These are phyloP conservation scores for Fusarium verrucosum DNA, from an alignment of 2,329 filamentous ascomycete species.

Conservation along the genomic window DNA sequence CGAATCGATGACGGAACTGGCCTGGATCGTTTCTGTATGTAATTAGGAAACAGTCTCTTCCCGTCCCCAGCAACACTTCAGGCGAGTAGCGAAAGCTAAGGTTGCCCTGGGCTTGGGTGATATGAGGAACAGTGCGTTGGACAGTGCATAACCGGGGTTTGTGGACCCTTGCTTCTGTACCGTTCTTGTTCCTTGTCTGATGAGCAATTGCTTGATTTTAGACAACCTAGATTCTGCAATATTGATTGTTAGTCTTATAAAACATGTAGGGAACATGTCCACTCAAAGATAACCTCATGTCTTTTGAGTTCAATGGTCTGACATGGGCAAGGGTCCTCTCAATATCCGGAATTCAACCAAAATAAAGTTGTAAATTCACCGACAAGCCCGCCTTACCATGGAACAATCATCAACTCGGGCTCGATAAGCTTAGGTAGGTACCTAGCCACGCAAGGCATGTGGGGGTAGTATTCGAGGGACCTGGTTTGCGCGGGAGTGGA, in stretches of 20 bases:
- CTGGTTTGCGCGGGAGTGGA: constrained; percentile 35
- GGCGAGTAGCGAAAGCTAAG: constrained; percentile 16
- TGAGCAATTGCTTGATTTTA: constrained; percentile 5
- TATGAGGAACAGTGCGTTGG: constrained; percentile 20
- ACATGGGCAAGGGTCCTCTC: too few relatives aligned
- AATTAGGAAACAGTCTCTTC: constrained; percentile 24
- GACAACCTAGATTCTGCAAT: constrained; percentile 20
- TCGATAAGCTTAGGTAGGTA: constrained; percentile 25
- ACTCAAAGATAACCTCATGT: constrained; percentile 3
- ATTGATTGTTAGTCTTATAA: constrained; percentile 18
- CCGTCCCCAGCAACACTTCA: constrained; percentile 26
- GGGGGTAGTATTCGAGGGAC: constrained; percentile 28
- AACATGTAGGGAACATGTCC: neutral
- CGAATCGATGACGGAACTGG: constrained; percentile 13
- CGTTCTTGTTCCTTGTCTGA: constrained; percentile 16
- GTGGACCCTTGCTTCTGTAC: constrained; percentile 24
- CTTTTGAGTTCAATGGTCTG: neutral
- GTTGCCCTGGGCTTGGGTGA: constrained; percentile 8
- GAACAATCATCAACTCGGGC: too few relatives aligned
- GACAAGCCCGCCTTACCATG: neutral
- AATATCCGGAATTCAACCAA: neutral
- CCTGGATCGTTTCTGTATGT: constrained; percentile 17
- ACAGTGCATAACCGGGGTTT: constrained; percentile 27
- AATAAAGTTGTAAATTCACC: constrained; percentile 5
- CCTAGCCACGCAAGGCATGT: constrained; percentile 26